Percentiles rank a stretch among this genome's conserved stretches.
Evolutionary conservation across 768 basidiomycete genomes (phyloP).

Genomic region (Sistotremastrum suecicum): DNA sequence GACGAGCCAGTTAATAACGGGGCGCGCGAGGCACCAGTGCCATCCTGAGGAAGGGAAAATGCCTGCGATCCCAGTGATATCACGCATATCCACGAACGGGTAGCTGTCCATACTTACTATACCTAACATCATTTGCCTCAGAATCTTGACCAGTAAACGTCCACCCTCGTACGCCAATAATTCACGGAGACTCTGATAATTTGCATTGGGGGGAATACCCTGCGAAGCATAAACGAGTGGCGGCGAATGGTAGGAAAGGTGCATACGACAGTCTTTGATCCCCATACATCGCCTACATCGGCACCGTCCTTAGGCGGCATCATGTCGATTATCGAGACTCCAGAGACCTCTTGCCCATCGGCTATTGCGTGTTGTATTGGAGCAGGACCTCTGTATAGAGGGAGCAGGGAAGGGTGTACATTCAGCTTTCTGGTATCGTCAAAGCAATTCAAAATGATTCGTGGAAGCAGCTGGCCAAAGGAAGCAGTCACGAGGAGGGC

Average conservation of each 20-base stretch:
- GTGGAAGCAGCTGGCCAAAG: constrained; percentile 75
- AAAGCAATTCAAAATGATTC: constrained; percentile 47
- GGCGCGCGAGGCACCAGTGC: constrained; percentile 31
- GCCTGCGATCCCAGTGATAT: constrained; percentile 23
- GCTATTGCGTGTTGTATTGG: constrained; percentile 78
- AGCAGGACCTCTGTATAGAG: constrained; percentile 78
- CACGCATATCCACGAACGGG: not conserved
- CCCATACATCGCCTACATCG: constrained; percentile 69
- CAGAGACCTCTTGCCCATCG: constrained; percentile 51
- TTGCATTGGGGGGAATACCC: constrained; percentile 35
- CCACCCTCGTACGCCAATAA: constrained; percentile 52
- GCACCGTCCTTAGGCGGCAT: constrained; percentile 53
- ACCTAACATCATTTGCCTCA: constrained; percentile 47
- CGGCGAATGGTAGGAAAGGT: not conserved
- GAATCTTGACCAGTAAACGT: constrained; percentile 49
- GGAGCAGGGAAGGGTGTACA: constrained; percentile 81
- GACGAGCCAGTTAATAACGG: constrained; percentile 41
- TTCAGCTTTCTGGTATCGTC: constrained; percentile 50
- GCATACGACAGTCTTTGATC: constrained; percentile 36
- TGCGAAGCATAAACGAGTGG: constrained; percentile 14
- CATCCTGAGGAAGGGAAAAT: constrained; percentile 31
- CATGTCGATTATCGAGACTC: constrained; percentile 75
- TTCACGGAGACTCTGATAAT: constrained; percentile 44
- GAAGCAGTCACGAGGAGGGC: constrained; percentile 78
- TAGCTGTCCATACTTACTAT: constrained; percentile 24